phyloP scores from a whole-genome alignment of 2,329 filamentous ascomycete genomes.

The Anthostomella pinea region DNA sequence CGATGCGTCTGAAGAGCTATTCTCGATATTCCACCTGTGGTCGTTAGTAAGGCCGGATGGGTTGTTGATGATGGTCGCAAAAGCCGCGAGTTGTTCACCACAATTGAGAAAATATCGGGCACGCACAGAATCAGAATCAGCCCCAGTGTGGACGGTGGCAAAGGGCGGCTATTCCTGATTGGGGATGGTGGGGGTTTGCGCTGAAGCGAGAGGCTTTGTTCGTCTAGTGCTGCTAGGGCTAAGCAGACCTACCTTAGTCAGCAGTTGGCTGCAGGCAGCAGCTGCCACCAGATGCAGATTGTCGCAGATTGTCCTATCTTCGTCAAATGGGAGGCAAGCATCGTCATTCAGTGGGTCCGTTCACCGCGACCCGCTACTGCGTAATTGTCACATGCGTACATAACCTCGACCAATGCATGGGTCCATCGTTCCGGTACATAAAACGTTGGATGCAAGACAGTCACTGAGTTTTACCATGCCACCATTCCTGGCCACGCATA shows the following conservation, averaged over 20 bases:
- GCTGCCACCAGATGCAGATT: no score
- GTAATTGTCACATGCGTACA: no score
- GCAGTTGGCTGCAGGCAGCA: background rate
- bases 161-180: conserved; percentile 17
- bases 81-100: conserved; percentile 21
- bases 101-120: conserved; percentile 31
- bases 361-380: no score
- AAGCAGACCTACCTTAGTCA: conserved; percentile 23
- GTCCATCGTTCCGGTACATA: no score
- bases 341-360: no score
- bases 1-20: conserved; percentile 27
- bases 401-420: no score
- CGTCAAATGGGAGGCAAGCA: no score
- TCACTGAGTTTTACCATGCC: no score
- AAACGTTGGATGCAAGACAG: no score
- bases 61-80: conserved; percentile 29
- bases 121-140: conserved; percentile 24
- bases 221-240: conserved; percentile 28
- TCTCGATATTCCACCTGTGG: conserved; percentile 27
- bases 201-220: conserved; percentile 28
- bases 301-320: background rate
- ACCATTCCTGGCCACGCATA: no score
- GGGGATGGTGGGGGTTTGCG: conserved; percentile 23
- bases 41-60: conserved; percentile 29
- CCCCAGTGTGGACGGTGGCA: conserved; percentile 26